Evolutionary conservation across 2,329 filamentous ascomycete species (phyloP).

Genomic region (Phoma herbarum): DNA sequence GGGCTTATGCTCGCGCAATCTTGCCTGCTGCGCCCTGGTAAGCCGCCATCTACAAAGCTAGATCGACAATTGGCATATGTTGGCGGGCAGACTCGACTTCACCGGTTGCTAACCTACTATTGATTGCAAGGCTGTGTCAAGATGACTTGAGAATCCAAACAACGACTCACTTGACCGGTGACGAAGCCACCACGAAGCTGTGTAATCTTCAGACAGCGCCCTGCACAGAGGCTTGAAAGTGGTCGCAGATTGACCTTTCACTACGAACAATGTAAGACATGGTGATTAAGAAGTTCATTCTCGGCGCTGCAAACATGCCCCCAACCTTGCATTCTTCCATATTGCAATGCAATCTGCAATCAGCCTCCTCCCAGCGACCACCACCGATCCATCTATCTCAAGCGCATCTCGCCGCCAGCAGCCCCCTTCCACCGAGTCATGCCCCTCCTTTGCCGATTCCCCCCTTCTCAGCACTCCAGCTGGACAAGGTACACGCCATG

Average conservation of each 20-base stretch:
- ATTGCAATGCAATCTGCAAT: neutral
- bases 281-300: neutral
- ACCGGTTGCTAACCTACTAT: neutral
- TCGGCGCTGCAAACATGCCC: neutral
- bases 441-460: constrained; percentile 1
- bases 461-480: neutral
- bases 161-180: neutral
- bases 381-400: neutral
- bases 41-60: constrained; percentile 1
- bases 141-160: neutral
- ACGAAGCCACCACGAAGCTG: neutral
- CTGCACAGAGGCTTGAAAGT: neutral
- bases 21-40: constrained; percentile 1
- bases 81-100: constrained; percentile 2
- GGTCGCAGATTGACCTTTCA: neutral
- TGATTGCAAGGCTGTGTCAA: neutral
- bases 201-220: neutral
- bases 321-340: neutral
- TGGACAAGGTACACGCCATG: neutral
- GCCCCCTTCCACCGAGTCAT: neutral
- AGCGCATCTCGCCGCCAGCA: constrained; percentile 1
- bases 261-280: neutral
- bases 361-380: neutral
- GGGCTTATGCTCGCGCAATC: constrained; percentile 1
- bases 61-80: neutral